Percentiles rank a stretch among this genome's conserved stretches.
Evolutionary conservation across 1,284 basidiomycete species (phyloP).

Genomic region (Naganishia sp.): DNA sequence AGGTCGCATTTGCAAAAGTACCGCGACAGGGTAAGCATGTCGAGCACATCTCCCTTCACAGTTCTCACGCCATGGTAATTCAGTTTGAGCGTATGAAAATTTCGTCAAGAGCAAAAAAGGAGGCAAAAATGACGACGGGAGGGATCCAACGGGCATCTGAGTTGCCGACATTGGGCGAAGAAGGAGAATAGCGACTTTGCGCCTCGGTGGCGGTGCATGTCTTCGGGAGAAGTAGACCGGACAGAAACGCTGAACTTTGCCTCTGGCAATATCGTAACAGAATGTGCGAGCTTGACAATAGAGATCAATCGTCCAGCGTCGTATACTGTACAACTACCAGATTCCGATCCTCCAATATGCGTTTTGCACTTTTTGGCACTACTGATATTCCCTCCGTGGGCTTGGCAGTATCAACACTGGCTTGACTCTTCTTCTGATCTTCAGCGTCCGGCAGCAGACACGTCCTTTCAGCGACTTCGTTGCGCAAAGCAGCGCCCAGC

Average conservation of each 20-base stretch:
- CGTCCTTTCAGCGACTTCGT: constrained; percentile 59
- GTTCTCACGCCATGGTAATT: constrained; percentile 40
- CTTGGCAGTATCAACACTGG: too few relatives aligned
- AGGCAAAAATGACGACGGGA: constrained; percentile 62
- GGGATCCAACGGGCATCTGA: constrained; percentile 12
- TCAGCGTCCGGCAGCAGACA: constrained; percentile 2
- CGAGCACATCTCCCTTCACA: background rate
- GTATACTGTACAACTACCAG: constrained; percentile 34
- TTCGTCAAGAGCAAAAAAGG: constrained; percentile 79
- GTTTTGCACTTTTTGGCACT: constrained; percentile 4
- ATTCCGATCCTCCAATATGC: constrained; percentile 24
- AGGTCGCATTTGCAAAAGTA: constrained; percentile 79
- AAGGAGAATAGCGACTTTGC: constrained; percentile 6
- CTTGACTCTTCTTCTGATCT: background rate
- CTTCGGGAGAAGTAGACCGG: background rate
- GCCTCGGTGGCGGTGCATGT: too few relatives aligned
- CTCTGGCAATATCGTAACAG: too few relatives aligned
- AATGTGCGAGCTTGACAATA: too few relatives aligned
- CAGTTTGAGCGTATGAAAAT: constrained; percentile 86
- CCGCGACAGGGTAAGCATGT: constrained; percentile 57
- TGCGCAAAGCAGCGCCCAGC: constrained; percentile 72
- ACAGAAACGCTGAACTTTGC: too few relatives aligned
- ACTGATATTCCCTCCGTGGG: background rate
- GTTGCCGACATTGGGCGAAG: constrained; percentile 28
- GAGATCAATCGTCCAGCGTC: constrained; percentile 23